Conservation (phyloP, 202 grass and related monocot species). For the Bolboschoenoplectus hybrid region DNA sequence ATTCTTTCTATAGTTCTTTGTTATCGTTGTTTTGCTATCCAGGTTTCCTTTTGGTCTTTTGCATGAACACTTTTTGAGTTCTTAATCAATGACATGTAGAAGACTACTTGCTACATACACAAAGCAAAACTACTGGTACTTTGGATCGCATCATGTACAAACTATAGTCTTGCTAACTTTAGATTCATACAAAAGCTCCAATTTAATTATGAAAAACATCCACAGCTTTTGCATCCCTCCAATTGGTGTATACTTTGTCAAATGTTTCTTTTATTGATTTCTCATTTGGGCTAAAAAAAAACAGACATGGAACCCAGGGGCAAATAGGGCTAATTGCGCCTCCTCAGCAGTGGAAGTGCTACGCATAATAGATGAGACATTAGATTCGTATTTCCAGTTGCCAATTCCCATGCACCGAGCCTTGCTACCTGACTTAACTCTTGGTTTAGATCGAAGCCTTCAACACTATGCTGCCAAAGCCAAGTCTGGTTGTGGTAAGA, state of each 20-base stretch:
- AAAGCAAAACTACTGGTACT: neutral
- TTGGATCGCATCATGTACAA: neutral
- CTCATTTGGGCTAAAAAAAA: slow-evolving; percentile 32
- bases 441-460: slow-evolving; percentile 78
- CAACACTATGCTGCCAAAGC: slow-evolving; percentile 82
- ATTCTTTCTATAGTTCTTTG: slow-evolving; percentile 31
- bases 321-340: slow-evolving; percentile 84
- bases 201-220: neutral
- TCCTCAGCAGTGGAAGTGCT: slow-evolving; percentile 86
- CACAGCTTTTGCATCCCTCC: neutral
- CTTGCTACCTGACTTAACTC: slow-evolving; percentile 77
- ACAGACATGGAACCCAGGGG: slow-evolving; percentile 86
- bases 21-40: neutral
- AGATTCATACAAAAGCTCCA: neutral
- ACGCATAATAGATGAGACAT: slow-evolving; percentile 83
- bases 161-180: neutral
- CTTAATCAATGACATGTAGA: neutral
- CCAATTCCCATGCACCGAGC: slow-evolving; percentile 90
- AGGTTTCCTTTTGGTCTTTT: neutral
- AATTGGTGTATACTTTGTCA: neutral
- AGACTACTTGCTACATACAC: neutral
- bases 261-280: slow-evolving; percentile 20
- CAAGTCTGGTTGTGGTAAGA: slow-evolving; percentile 94
- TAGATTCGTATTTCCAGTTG: slow-evolving; percentile 89
- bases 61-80: neutral